These are phyloP conservation scores for Prunus armeniaca DNA, from an alignment of 306 rosid species.

Conservation along the genomic window DNA sequence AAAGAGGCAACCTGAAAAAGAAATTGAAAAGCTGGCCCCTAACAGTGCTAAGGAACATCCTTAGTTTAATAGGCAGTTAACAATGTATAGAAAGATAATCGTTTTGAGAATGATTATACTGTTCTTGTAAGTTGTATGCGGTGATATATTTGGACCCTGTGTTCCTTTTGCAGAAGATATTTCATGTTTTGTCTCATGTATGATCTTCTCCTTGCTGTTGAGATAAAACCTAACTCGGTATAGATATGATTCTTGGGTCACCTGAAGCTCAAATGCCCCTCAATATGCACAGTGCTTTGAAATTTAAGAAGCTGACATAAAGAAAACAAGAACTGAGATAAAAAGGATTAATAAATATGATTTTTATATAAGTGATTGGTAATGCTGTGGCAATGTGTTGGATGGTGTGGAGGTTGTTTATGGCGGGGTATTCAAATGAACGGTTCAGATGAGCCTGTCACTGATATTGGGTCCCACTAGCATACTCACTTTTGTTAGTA, in stretches of 20 bases:
- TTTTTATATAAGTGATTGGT: too few relatives aligned
- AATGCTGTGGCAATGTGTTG: too few relatives aligned
- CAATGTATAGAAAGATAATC: constrained; percentile 28
- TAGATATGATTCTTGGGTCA: background rate
- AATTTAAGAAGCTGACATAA: too few relatives aligned
- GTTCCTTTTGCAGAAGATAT: background rate
- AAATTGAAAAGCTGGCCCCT: constrained; percentile 32
- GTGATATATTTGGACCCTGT: background rate
- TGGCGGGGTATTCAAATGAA: background rate
- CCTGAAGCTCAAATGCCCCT: background rate
- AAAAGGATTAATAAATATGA: too few relatives aligned
- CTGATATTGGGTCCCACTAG: background rate
- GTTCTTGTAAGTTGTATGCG: background rate
- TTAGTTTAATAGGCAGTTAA: constrained; percentile 20
- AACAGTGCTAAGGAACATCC: constrained; percentile 47
- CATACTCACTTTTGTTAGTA: background rate
- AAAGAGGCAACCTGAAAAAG: constrained; percentile 41
- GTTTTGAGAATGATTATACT: constrained; percentile 10
- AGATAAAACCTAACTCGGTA: background rate
- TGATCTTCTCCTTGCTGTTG: background rate
- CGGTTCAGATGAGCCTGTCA: background rate
- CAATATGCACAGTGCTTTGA: background rate
- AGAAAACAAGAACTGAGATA: too few relatives aligned
- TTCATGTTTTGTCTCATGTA: background rate
- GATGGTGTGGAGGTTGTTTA: background rate